Evolutionary conservation across 2,329 filamentous ascomycete species (phyloP), one percentile per base, ranked within the genome.

Genomic region (Corniculantispora saksenae): DNA sequence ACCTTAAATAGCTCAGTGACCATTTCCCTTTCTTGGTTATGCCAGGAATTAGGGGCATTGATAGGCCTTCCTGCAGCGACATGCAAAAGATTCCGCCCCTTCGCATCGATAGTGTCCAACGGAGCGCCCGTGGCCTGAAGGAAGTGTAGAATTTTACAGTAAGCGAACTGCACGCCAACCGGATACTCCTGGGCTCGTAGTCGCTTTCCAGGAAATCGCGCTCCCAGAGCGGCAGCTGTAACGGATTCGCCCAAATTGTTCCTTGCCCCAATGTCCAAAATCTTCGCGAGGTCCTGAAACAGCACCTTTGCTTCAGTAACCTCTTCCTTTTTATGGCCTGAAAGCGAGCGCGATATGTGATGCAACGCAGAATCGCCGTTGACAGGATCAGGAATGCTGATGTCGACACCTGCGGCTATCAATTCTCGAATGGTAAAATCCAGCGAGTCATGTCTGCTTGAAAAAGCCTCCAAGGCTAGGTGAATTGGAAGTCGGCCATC

Each of bases 81-180:
- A 25, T 74, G 72, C 40, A 74, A 29, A 29, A 73, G 38, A 2
- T 62, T 66, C 29, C 67, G 55, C 3, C 72, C 72, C 1, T 50
- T 55, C 21, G 61, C 12, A 47, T 73, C 67, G 7, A 51, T 58
- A 2, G 55, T 66, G 3, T 21, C 27, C 12, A 70, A 64, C 35
- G 73, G 67, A 15, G 64, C 68, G 6, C 70, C 57, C 8, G 23
- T 13, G 23, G 19, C n/a, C 7, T 55, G 10, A n/a, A 60, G 47
- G 19, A 65, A 35, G 17, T 45, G 27, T 3, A 65, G 32, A 9
- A 32, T 45, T 3, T 43, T 23, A 5, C 9, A 19, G 21, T 53
- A 47, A 12, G 45, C 29, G 17, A 15, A 17, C 6, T 53, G 6
- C 10, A 27, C 21, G 12, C 35, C 54, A 13, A 40, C 23, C 23